Base-by-base conservation (phyloP, 2,329 filamentous ascomycete species). In the Stromatinia cepivora region DNA sequence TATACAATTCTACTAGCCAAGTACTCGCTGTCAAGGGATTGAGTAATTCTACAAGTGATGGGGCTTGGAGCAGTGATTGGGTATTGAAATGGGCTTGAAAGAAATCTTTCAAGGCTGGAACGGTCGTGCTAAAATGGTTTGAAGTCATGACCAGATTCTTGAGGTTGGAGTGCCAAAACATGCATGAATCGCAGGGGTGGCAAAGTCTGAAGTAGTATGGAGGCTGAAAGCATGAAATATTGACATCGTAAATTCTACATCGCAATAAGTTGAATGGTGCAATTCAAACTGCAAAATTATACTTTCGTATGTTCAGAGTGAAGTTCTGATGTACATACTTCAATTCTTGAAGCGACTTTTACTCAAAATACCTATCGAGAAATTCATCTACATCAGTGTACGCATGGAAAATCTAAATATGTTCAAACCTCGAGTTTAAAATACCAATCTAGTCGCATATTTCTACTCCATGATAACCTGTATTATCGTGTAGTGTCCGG, bases 11-110 rank as follows among this genome's bases (percentile, higher is more conserved):
- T 22, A 80, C 79, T 1, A 83, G 79, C 10, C 80, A 83, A 31
- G 81, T 84, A 2, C 76, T 91, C 74, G 81, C 78, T 69, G 76
- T 91, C 22, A 80, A 79, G 7, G 83, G 82, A 1, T 76, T 91
- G 73, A 78, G 83, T 56, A 77, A 79, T 17, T 65, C 82, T 67
- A 88, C 87, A 0, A 73, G 74, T 0, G 75, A 78, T 2, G 88
- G 88, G 4, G 87, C 87, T n/a, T 92, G 87, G 86, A 79, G 76
- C 57, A 74, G 76, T 13, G 81, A 83, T 73, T 91, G 87, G 88
- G 82, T 81, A 6, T 76, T 90, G 75, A 83, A 79, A 58, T 90
- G 87, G 87, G 70, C 31, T 39, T 67, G 46, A 63, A 34, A 9
- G 34, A n/a, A 36, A 34, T 15, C 15, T 5, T 22, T 61, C 13